Evolutionary conservation across 352 stramenopile species (phyloP).

Genomic region (Globisporangium yorkense): DNA sequence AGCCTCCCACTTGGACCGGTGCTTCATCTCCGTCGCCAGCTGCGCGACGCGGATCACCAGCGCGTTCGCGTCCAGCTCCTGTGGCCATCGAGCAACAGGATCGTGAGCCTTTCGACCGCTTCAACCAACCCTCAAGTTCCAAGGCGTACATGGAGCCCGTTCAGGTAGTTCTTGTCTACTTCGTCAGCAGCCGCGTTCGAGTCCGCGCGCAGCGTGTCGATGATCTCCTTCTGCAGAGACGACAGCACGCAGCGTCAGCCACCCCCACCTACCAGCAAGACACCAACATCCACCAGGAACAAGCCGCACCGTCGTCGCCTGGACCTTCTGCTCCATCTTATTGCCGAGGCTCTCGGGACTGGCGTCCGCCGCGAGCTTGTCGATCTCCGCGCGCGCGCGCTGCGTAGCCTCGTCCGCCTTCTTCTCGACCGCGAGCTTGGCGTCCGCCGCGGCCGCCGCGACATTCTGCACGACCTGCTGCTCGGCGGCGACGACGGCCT

Average conservation of each 20-base stretch:
- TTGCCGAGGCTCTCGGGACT: conserved; percentile 33
- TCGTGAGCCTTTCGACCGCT: not conserved
- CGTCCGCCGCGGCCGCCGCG: conserved; percentile 15
- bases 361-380: conserved; percentile 44
- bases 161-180: conserved; percentile 72
- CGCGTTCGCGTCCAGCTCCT: conserved; percentile 65
- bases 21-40: conserved; percentile 83
- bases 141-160: conserved; percentile 50
- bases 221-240: conserved; percentile 40
- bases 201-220: conserved; percentile 57
- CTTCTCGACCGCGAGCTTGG: conserved; percentile 23
- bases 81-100: not conserved
- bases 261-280: not conserved
- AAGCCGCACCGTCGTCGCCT: conserved; percentile 44
- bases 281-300: not conserved
- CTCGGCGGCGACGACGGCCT: conserved; percentile 8
- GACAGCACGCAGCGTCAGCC: not conserved
- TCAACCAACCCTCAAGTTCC: not conserved
- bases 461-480: conserved; percentile 8
- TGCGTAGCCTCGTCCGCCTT: conserved; percentile 51
- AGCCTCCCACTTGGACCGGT: conserved; percentile 82
- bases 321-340: conserved; percentile 62
- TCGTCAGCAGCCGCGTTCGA: conserved; percentile 46
- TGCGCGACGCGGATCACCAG: conserved; percentile 75
- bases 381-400: conserved; percentile 57